These are phyloP conservation scores for Inosperma sp. DNA, from an alignment of 768 basidiomycete species.

Conservation along the genomic window DNA sequence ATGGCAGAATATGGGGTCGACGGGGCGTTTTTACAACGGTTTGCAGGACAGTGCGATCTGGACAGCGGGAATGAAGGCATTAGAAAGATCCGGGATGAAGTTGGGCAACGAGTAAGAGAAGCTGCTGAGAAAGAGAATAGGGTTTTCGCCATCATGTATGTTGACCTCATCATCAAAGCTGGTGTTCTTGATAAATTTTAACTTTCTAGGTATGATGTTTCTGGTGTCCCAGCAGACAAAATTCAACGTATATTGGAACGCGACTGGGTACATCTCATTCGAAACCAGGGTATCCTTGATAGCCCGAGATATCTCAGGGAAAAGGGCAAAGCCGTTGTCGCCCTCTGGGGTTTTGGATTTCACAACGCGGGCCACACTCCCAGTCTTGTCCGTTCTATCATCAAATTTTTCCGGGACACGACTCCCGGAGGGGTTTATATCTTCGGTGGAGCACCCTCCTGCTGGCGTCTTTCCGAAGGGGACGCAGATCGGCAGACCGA, in stretches of 20 bases:
- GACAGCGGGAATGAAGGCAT: slow-evolving; percentile 53
- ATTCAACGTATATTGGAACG: slow-evolving; percentile 62
- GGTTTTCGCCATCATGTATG: slow-evolving; percentile 82
- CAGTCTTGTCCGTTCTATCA: slow-evolving; percentile 49
- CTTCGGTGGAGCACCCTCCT: slow-evolving; percentile 62
- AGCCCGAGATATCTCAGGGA: slow-evolving; percentile 73
- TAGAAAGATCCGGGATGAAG: slow-evolving; percentile 62
- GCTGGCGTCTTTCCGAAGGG: slow-evolving; percentile 68
- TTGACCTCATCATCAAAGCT: not conserved
- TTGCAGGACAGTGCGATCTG: slow-evolving; percentile 62
- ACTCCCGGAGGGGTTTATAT: slow-evolving; percentile 75
- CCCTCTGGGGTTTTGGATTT: slow-evolving; percentile 77
- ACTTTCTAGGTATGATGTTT: slow-evolving; percentile 69
- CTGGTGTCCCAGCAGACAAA: slow-evolving; percentile 67
- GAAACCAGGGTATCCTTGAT: slow-evolving; percentile 55
- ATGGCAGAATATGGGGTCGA: slow-evolving; percentile 81
- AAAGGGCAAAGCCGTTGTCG: slow-evolving; percentile 64
- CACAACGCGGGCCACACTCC: slow-evolving; percentile 58
- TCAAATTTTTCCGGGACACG: slow-evolving; percentile 51
- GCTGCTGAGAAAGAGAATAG: slow-evolving; percentile 78
- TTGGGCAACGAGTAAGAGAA: slow-evolving; percentile 64
- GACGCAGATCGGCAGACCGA: slow-evolving; percentile 68
- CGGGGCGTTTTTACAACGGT: slow-evolving; percentile 79
- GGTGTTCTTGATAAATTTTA: slow-evolving; percentile 1
- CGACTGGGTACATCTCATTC: slow-evolving; percentile 73